Evolutionary conservation across 768 basidiomycete species (phyloP), one percentile per base, ranked within the genome.

Genomic region (Erythrobasidium yunnanense): DNA sequence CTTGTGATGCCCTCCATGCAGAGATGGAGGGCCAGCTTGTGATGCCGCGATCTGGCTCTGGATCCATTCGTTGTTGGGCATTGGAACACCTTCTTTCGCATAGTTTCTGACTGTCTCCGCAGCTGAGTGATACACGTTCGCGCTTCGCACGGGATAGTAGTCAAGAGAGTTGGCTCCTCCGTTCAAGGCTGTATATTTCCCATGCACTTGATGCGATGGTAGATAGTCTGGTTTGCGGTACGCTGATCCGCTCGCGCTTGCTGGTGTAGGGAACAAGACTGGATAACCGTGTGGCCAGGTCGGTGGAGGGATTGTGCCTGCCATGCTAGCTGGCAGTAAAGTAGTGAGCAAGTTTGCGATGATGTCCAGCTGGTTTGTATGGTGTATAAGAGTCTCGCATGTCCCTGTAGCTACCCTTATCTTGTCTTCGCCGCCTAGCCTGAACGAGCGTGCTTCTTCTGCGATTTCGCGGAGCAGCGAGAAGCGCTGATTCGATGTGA

Each of bases 401-500:
- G 73, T 71, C 51, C 69, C 69, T 13, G 73, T 73, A 17, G 71
- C 73, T 18, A 73, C 73, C 2, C 73, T 22, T 52, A 73, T 73
- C 73, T 73, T 73, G 70, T 73, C 73, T 63, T 73, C 73, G 7
- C 70, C 71, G 22, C 73, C 73, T 6, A 73, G 65, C 22, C 69
- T 70, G 62, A 70, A 73, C 42, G 63, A 49, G 20, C 68, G 55
- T 20, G 91, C 91, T 77, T 96, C 93, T 62, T 97, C 92, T 5
- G 91, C 90, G 73, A 97, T 90, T 75, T 95, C 89, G 51, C 84
- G 82, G 71, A 99, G 83, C 32, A 92, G 83, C 80, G 84, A 84
- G 60, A 96, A 84, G 47, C 90, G 83, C 71, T 88, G 84, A 52
- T 73, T 72, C 18, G 76, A 76, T 20, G 72, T 72, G 66, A 70